phyloP scores from a whole-genome alignment of 2,329 filamentous ascomycete species.

The Aspergillus neoniger region DNA sequence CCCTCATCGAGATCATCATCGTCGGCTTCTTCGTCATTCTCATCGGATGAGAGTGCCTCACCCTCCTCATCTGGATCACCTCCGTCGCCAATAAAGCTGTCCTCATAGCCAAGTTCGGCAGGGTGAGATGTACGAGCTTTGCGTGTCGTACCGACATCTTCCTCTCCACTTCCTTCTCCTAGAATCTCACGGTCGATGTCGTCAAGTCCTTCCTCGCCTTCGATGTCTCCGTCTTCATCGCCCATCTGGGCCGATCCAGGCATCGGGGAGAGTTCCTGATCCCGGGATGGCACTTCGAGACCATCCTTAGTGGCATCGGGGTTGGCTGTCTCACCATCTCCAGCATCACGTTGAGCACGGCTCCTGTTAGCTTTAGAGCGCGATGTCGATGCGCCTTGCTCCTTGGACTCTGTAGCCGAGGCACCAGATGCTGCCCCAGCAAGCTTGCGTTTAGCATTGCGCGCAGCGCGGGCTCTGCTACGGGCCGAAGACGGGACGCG shows the following conservation, averaged over 20 bases:
- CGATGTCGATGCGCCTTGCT: slow-evolving; percentile 16
- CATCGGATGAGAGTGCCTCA: slow-evolving; percentile 32
- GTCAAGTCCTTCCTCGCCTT: slow-evolving; percentile 38
- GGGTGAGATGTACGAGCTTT: slow-evolving; percentile 21
- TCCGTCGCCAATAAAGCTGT: slow-evolving; percentile 30
- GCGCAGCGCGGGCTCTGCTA: slow-evolving; percentile 26
- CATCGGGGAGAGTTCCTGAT: slow-evolving; percentile 25
- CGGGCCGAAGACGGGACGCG: slow-evolving; percentile 24
- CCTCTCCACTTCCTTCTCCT: slow-evolving; percentile 40
- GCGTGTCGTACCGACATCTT: slow-evolving; percentile 29
- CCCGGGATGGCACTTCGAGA: slow-evolving; percentile 29
- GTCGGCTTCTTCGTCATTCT: slow-evolving; percentile 28
- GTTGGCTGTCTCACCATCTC: slow-evolving; percentile 13
- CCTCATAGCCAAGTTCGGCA: slow-evolving; percentile 27
- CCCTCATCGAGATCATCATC: slow-evolving; percentile 43
- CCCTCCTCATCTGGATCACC: slow-evolving; percentile 28
- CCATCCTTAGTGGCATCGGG: slow-evolving; percentile 17
- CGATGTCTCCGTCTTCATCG: slow-evolving; percentile 30
- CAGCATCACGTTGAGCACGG: slow-evolving; percentile 23
- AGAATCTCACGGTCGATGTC: slow-evolving; percentile 42
- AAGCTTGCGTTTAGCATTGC: slow-evolving; percentile 35
- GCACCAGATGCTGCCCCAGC: slow-evolving; percentile 23
- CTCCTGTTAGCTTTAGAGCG: slow-evolving; percentile 31
- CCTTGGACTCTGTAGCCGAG: slow-evolving; percentile 24
- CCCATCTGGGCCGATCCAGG: slow-evolving; percentile 15